Evolutionary conservation across 2,329 filamentous ascomycete species (phyloP).

Genomic region (Talaromyces pinophilus): DNA sequence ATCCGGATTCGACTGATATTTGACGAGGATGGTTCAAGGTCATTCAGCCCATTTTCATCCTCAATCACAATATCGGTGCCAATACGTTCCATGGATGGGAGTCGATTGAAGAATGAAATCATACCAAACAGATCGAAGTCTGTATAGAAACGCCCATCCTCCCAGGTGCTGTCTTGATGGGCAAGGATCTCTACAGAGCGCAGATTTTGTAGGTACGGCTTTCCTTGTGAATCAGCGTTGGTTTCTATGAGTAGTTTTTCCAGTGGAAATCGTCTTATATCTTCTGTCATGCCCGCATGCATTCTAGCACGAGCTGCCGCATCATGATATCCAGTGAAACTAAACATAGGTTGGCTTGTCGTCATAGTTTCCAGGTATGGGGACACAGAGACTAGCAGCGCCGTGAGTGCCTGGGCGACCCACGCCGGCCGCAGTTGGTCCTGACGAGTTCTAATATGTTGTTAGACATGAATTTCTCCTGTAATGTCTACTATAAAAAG

Average conservation of each 20-base stretch:
- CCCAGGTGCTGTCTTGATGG: background rate
- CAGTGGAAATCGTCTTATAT: conserved; percentile 23
- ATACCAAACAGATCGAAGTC: conserved; percentile 24
- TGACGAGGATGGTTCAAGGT: conserved; percentile 16
- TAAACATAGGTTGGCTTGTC: conserved; percentile 18
- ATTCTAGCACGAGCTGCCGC: background rate
- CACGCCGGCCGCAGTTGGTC: conserved; percentile 5
- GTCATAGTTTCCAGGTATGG: conserved; percentile 26
- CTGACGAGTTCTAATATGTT: background rate
- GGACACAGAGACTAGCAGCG: conserved; percentile 28
- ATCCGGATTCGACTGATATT: conserved; percentile 27
- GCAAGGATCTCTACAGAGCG: conserved; percentile 25
- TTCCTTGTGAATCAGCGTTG: conserved; percentile 16
- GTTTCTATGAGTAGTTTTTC: conserved; percentile 20
- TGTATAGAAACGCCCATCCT: conserved; percentile 21
- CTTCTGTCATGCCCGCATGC: background rate
- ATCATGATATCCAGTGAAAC: conserved; percentile 4
- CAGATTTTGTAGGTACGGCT: conserved; percentile 25
- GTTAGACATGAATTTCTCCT: background rate
- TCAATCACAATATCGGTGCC: conserved; percentile 23
- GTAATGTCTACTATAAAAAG: background rate
- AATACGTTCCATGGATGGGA: conserved; percentile 29
- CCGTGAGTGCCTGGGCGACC: conserved; percentile 27
- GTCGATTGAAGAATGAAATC: conserved; percentile 22
- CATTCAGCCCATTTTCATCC: background rate